Evolutionary conservation across 176 grass and related monocot species (phyloP), one percentile per base, ranked within the genome.

Genomic region (Musa beccarii): DNA sequence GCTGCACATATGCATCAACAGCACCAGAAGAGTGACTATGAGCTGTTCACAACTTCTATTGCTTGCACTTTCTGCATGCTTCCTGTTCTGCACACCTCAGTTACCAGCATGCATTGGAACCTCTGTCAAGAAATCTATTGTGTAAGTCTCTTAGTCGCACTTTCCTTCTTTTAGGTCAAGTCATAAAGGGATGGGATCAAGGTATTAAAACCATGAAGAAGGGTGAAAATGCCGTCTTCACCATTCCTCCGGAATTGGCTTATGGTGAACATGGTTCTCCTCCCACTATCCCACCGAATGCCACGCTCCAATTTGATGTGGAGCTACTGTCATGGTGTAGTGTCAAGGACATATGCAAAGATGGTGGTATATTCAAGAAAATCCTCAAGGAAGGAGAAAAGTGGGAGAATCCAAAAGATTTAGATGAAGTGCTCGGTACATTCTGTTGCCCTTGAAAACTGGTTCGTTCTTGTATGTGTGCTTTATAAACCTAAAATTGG

Each of bases 121-220:
- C 34, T 43, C 34, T 43, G 34, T 43, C 34, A 6, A 43, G 34
- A 43, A 43, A 43, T 43, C 34, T 6, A 43, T 43, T 43, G 34
- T 4, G 34, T 5, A 43, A 6, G 8, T 55, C 53, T 19, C 26
- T 2, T 53, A 16, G 73, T n/a, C 71, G 59, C 74, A 78, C 26
- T 26, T 8, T 69, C 57, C 56, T 71, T 10, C 79, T 25, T 78
- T 24, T 78, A 93, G 93, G 90, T 56, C 78, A 99, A 89, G 96
- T 99, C 50, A 99, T 99, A 62, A 99, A 95, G 71, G 96, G 96
- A 66, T 99, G 96, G 91, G 96, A 99, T 86, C 87, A 88, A 81
- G 96, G 96, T 23, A 99, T 99, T 62, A 92, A 92, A 64, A 99
- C 89, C 51, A 99, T 99, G 96, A 99, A 95, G 91, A 99, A 99